Base-by-base conservation (phyloP, 2,329 filamentous ascomycete species). In the Didymosphaeria variabile region DNA sequence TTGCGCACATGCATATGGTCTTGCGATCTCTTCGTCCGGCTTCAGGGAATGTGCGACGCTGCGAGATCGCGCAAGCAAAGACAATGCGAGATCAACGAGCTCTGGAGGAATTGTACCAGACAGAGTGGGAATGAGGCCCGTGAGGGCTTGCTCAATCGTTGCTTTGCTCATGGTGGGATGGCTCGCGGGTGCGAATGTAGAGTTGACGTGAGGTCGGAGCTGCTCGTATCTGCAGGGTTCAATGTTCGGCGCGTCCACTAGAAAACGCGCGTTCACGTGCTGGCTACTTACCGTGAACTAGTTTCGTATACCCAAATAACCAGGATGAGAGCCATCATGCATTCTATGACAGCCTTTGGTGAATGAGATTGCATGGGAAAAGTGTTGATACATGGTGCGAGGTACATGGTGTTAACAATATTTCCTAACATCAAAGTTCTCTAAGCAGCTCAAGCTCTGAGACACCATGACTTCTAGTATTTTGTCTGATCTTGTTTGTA, bases 1-100 rank as follows among this genome's bases (percentile, higher is more conserved):
- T 61, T 78, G 75, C 10, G 75, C 74, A 58, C 76, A 78, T 54
- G 75, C 74, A 58, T 78, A 78, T 42, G 75, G 73, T 6, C 76
- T 69, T 23, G 71, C 76, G 21, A 78, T 77, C 61, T 77, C 76
- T 51, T 78, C 76, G 32, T 78, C 76, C 0, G 71, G 62, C 58
- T 77, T 78, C 44, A 78, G 62, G 4, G 72, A 77, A 86, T 78
- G 97, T 10, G 75, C 74, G 40, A 74, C 70, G 58, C 72, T 77
- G n/a, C 72, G 72, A 8, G 76, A 78, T 42, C 73, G 74, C n/a
- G 76, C 68, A 12, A 78, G 69, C 1, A 77, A 67, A 4, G 76
- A 77, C 6, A 75, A 44, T 2, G 73, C 71, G 15, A 77, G 60
- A 23, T 78, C 74, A 13, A 77, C 49, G 19, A 78, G 60, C 31